Evolutionary conservation across 139 green algal species (phyloP).

Genomic region (Chlamydomonas sphaeroides): DNA sequence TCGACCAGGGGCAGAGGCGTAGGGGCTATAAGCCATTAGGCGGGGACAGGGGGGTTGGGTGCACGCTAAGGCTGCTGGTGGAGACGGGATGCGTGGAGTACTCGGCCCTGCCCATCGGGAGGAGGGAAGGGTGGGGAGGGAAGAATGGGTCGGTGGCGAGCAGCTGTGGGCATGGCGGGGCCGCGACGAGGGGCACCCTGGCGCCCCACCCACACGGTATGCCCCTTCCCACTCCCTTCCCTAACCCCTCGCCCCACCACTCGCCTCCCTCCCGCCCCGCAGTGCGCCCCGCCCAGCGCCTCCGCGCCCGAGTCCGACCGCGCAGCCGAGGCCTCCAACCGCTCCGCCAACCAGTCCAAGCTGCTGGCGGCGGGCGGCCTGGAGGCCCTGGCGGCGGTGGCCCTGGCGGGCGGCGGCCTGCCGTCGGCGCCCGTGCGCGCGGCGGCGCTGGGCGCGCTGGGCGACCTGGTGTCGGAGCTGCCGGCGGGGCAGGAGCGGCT

Average conservation of each 20-base stretch:
- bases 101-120: too few relatives aligned
- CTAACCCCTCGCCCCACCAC: background rate
- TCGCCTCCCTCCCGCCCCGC: background rate
- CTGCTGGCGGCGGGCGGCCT: conserved; percentile 53
- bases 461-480: conserved; percentile 7
- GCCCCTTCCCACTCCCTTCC: background rate
- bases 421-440: conserved; percentile 49
- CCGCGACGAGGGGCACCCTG: too few relatives aligned
- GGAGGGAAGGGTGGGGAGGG: too few relatives aligned
- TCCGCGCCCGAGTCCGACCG: background rate
- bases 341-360: conserved; percentile 58
- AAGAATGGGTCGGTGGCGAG: too few relatives aligned
- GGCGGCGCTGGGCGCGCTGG: conserved; percentile 33
- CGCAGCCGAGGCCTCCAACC: conserved; percentile 26
- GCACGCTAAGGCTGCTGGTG: too few relatives aligned
- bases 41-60: too few relatives aligned
- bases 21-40: too few relatives aligned
- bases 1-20: too few relatives aligned
- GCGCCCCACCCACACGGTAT: background rate
- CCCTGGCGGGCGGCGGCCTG: conserved; percentile 42
- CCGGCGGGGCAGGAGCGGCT: conserved; percentile 54
- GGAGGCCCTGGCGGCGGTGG: conserved; percentile 50
- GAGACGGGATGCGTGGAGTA: too few relatives aligned
- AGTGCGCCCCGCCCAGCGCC: background rate
- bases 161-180: too few relatives aligned